These are phyloP conservation scores for Bathelium albidoporum DNA, from an alignment of 495 filamentous ascomycete genomes.

Conservation along the genomic window DNA sequence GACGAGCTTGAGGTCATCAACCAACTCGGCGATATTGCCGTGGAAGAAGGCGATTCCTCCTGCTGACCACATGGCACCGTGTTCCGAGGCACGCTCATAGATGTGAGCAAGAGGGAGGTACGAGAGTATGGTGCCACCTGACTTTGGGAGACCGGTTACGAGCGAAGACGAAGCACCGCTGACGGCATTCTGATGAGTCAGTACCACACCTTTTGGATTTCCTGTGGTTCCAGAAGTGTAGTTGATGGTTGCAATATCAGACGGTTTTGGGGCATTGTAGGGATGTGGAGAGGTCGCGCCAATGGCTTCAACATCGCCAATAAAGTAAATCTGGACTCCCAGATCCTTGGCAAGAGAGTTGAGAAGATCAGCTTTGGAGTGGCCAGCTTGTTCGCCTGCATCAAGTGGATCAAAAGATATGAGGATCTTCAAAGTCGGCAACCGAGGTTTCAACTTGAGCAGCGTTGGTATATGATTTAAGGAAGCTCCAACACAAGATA, in stretches of 20 bases:
- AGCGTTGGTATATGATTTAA: slow-evolving; percentile 79
- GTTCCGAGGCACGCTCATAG: slow-evolving; percentile 75
- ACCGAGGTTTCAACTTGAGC: slow-evolving; percentile 66
- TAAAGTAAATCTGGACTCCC: slow-evolving; percentile 66
- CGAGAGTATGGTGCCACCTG: slow-evolving; percentile 58
- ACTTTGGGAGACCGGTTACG: slow-evolving; percentile 37
- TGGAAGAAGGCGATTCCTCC: slow-evolving; percentile 87
- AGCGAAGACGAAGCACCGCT: slow-evolving; percentile 55
- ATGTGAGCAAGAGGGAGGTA: slow-evolving; percentile 96
- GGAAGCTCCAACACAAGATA: slow-evolving; percentile 67
- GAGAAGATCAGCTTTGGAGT: slow-evolving; percentile 69
- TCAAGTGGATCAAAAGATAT: slow-evolving; percentile 81
- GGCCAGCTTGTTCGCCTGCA: slow-evolving; percentile 62
- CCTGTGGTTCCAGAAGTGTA: slow-evolving; percentile 97
- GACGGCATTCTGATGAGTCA: slow-evolving; percentile 74
- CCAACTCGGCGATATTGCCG: slow-evolving; percentile 73
- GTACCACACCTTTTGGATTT: slow-evolving; percentile 81
- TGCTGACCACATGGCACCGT: slow-evolving; percentile 61
- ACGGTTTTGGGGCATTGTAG: slow-evolving; percentile 56
- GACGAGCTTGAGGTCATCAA: slow-evolving; percentile 85
- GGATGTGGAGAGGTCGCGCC: slow-evolving; percentile 58
- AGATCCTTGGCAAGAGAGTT: slow-evolving; percentile 59
- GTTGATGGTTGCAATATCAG: slow-evolving; percentile 87
- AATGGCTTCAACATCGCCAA: slow-evolving; percentile 67
- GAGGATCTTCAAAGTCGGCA: slow-evolving; percentile 79